phyloP scores from a whole-genome alignment of 2,329 filamentous ascomycete species.

The Neoscytalidium dimidiatum region DNA sequence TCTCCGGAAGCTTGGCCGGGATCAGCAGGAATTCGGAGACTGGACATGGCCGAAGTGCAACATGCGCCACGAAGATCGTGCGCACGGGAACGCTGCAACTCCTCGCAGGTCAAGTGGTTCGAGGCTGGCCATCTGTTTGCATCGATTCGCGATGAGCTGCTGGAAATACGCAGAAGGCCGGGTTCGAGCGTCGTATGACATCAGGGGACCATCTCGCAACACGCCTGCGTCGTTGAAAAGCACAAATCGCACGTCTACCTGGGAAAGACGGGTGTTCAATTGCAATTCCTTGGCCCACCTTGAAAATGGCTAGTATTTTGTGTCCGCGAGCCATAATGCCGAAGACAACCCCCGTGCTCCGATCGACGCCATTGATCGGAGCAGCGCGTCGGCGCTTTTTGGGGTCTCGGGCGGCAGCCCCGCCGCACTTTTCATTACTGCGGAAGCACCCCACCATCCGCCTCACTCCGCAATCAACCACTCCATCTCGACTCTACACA shows the following conservation, averaged over 20 bases:
- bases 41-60: too few species aligned
- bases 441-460: conserved; percentile 14
- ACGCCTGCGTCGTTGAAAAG: not conserved
- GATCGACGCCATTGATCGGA: conserved; percentile 8
- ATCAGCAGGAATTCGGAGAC: too few species aligned
- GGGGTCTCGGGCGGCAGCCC: conserved; percentile 6
- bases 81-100: too few species aligned
- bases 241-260: too few species aligned
- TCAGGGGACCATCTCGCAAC: not conserved
- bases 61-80: too few species aligned
- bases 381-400: conserved; percentile 11
- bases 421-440: conserved; percentile 9
- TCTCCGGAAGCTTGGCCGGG: too few species aligned
- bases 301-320: not conserved
- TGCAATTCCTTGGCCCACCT: not conserved
- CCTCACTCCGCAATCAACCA: not conserved
- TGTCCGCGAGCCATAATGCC: not conserved
- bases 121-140: not conserved
- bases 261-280: not conserved
- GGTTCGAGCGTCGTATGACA: not conserved
- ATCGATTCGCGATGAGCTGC: not conserved
- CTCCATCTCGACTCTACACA: conserved; percentile 27
- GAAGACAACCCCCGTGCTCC: not conserved
- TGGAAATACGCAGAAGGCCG: not conserved
- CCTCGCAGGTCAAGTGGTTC: too few species aligned